Evolutionary conservation across 78 protist species (phyloP).

Genomic region (Dictyostelium capitatum): DNA sequence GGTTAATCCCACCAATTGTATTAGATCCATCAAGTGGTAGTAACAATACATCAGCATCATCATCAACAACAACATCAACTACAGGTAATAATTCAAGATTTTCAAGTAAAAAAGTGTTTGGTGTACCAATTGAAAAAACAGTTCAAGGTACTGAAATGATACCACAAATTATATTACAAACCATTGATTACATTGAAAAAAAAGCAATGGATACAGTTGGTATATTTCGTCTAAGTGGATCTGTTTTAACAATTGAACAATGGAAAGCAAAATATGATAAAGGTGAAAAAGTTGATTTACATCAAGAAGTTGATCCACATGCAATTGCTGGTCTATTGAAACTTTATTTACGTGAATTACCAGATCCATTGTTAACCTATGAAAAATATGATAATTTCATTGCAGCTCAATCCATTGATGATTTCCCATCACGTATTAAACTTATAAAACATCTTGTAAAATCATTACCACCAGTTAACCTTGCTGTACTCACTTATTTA

Average conservation of each 20-base stretch:
- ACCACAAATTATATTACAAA: slow-evolving; percentile 46
- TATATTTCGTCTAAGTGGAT: slow-evolving; percentile 52
- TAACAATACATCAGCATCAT: not conserved
- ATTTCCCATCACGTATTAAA: slow-evolving; percentile 39
- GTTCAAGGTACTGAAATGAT: not conserved
- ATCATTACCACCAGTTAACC: slow-evolving; percentile 47
- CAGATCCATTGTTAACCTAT: slow-evolving; percentile 85
- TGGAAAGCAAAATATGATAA: slow-evolving; percentile 63
- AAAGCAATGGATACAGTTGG: slow-evolving; percentile 71
- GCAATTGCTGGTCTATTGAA: slow-evolving; percentile 79
- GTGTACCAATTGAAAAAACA: slow-evolving; percentile 49
- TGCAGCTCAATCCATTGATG: slow-evolving; percentile 58
- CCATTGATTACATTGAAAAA: slow-evolving; percentile 50
- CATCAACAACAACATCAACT: not conserved
- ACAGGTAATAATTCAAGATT: not conserved
- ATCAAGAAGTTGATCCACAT: slow-evolving; percentile 58
- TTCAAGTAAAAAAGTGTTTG: slow-evolving; percentile 24
- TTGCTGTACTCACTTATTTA: slow-evolving; percentile 11
- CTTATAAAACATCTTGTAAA: slow-evolving; percentile 55
- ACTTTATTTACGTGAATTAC: slow-evolving; percentile 77
- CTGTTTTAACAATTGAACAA: slow-evolving; percentile 22
- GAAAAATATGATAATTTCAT: slow-evolving; percentile 81
- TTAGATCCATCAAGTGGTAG: slow-evolving; percentile 17
- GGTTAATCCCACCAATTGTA: slow-evolving; percentile 46
- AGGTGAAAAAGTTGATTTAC: slow-evolving; percentile 39